phyloP scores from a whole-genome alignment of 2,329 filamentous ascomycete species.

The Penicillium sp. region DNA sequence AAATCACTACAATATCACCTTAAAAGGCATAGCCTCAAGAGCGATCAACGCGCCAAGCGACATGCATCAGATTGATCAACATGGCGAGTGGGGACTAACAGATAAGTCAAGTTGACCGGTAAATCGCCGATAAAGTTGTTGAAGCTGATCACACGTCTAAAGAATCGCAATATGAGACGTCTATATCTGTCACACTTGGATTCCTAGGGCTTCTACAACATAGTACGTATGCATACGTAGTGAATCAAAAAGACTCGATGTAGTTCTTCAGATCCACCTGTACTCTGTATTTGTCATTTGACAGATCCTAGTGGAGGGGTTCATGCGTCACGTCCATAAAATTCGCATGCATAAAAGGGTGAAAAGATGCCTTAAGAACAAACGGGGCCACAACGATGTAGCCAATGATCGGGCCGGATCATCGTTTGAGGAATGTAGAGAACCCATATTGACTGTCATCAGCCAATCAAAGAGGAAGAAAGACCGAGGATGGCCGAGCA shows the following conservation, averaged over 20 bases:
- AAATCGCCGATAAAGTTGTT: constrained; percentile 17
- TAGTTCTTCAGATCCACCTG: not conserved
- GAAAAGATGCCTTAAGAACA: too few relatives aligned
- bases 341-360: constrained; percentile 12
- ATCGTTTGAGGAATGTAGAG: not conserved
- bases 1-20: not conserved
- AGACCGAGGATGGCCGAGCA: constrained; percentile 14
- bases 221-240: too few relatives aligned
- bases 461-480: constrained; percentile 1
- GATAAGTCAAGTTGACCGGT: constrained; percentile 14
- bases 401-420: constrained; percentile 20
- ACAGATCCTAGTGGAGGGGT: constrained; percentile 8
- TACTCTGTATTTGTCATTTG: not conserved
- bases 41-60: constrained; percentile 17
- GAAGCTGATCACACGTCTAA: not conserved
- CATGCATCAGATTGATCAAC: constrained; percentile 27
- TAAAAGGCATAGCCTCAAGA: not conserved
- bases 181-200: not conserved
- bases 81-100: constrained; percentile 8
- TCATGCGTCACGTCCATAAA: constrained; percentile 12
- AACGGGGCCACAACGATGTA: not conserved
- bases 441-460: not conserved
- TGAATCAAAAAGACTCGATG: not conserved
- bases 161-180: not conserved
- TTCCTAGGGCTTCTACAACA: not conserved